A percentile compares a stretch with the other conserved stretches of the same genome.
Conservation (phyloP, 768 basidiomycete species). For the Lactarius vividus region DNA sequence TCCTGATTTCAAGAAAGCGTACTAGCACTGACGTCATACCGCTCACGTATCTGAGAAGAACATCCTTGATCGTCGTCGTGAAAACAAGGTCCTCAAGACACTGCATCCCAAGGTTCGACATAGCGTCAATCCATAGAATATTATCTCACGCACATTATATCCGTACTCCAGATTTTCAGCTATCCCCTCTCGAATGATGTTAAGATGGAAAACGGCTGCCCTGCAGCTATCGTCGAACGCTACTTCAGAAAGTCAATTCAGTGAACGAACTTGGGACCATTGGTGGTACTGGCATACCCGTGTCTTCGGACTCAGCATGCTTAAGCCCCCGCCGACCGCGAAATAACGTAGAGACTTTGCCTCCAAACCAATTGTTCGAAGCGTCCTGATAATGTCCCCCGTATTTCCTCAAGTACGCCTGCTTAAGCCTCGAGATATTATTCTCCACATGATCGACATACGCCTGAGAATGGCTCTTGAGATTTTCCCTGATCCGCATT, state of each 20-base stretch:
- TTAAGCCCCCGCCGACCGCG: too few relatives aligned
- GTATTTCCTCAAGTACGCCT: too few relatives aligned
- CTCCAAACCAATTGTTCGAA: too few relatives aligned
- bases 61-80: conserved; percentile 58
- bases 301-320: too few relatives aligned
- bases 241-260: neutral
- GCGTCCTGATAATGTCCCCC: too few relatives aligned
- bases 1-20: neutral
- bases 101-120: conserved; percentile 38
- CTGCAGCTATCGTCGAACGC: conserved; percentile 81
- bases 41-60: conserved; percentile 73
- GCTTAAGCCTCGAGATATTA: too few relatives aligned
- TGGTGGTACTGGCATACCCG: too few relatives aligned
- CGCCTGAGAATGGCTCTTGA: too few relatives aligned
- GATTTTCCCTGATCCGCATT: too few relatives aligned
- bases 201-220: conserved; percentile 87
- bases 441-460: too few relatives aligned
- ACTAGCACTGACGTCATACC: conserved; percentile 59
- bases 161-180: conserved; percentile 81
- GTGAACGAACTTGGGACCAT: too few relatives aligned
- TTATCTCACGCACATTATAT: conserved; percentile 56
- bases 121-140: neutral
- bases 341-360: too few relatives aligned
- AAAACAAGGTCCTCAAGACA: conserved; percentile 77
- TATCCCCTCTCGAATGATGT: conserved; percentile 78